Conservation (phyloP, 805 yeast genomes). For the Candida wancherniae region DNA sequence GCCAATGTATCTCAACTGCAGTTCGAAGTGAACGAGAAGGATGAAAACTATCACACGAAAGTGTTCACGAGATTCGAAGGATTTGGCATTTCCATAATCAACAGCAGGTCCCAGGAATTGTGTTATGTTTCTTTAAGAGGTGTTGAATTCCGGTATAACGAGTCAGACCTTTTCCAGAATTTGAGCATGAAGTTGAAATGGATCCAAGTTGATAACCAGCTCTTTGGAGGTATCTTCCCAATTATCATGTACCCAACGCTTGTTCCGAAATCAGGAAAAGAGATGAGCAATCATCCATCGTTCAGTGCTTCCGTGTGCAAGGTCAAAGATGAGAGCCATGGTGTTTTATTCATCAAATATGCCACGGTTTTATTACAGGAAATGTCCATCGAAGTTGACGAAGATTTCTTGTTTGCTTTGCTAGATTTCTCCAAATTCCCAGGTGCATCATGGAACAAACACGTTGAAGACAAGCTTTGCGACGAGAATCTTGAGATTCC, state of each 20-base stretch:
- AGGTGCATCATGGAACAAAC: slow-evolving; percentile 69
- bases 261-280: slow-evolving; percentile 76
- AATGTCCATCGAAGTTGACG: slow-evolving; percentile 88
- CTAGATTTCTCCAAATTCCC: slow-evolving; percentile 78
- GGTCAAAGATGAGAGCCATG: slow-evolving; percentile 85
- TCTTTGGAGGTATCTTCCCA: slow-evolving; percentile 84
- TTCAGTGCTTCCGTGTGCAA: slow-evolving; percentile 80
- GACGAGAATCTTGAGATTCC: slow-evolving; percentile 65
- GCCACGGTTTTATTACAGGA: slow-evolving; percentile 89
- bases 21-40: slow-evolving; percentile 52
- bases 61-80: slow-evolving; percentile 72
- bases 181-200: slow-evolving; percentile 79
- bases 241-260: slow-evolving; percentile 86
- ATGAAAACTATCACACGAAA: slow-evolving; percentile 48
- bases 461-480: slow-evolving; percentile 47
- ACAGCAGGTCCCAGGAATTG: slow-evolving; percentile 65
- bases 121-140: slow-evolving; percentile 83
- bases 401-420: slow-evolving; percentile 80
- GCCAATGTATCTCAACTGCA: slow-evolving; percentile 37
- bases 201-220: slow-evolving; percentile 91
- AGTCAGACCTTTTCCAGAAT: slow-evolving; percentile 80
- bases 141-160: slow-evolving; percentile 72
- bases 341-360: slow-evolving; percentile 83
- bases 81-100: slow-evolving; percentile 80
- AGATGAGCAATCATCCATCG: slow-evolving; percentile 85